Evolutionary conservation across 2,329 filamentous ascomycete species (phyloP).

Genomic region (Teratosphaeria pseudoeucalypti): DNA sequence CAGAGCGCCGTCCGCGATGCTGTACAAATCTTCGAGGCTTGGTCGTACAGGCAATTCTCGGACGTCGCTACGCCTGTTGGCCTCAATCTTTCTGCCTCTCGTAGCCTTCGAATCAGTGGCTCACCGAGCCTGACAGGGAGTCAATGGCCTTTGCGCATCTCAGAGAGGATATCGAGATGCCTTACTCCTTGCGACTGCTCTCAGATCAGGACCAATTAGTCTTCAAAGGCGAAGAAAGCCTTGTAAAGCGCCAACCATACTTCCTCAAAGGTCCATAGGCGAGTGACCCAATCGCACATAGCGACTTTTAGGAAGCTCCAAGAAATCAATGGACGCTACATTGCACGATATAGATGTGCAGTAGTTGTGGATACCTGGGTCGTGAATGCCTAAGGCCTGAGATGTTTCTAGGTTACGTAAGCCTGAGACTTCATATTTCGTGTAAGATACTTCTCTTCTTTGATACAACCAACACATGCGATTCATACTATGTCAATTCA

Average conservation of each 20-base stretch:
- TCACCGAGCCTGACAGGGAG: background rate
- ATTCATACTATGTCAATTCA: too few relatives aligned
- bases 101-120: background rate
- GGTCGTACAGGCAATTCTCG: background rate
- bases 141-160: background rate
- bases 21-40: background rate
- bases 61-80: background rate
- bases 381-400: too few relatives aligned
- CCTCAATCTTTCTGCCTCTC: background rate
- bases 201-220: background rate
- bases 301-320: background rate
- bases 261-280: background rate
- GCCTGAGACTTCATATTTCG: too few relatives aligned
- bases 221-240: background rate
- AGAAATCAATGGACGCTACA: background rate
- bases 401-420: too few relatives aligned
- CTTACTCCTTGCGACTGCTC: background rate
- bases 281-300: background rate
- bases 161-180: background rate
- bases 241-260: background rate
- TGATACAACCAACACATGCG: too few relatives aligned
- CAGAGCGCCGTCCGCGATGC: background rate
- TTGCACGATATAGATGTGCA: background rate
- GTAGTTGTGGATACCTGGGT: too few relatives aligned
- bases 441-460: too few relatives aligned